Evolutionary conservation across 805 yeast genomes (phyloP), one percentile per base, ranked within the genome.

Genomic region (Citeromyces matritensis): DNA sequence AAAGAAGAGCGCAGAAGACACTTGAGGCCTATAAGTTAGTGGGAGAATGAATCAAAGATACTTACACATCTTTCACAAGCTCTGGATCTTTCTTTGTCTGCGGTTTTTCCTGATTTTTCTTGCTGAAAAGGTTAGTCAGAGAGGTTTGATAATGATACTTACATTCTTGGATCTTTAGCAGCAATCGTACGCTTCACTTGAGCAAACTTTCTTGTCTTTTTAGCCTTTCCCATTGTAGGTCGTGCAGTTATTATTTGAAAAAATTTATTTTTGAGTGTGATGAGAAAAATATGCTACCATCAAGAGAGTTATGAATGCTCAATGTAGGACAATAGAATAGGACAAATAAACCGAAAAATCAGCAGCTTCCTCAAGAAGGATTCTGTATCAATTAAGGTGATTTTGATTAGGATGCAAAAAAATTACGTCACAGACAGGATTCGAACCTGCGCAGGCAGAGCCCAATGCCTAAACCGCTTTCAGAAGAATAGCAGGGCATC

Each of bases 381-480:
- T n/a, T n/a, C n/a, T n/a, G n/a, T n/a, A n/a, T n/a, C n/a, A n/a
- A n/a, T n/a, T n/a, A n/a, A n/a, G n/a, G n/a, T n/a, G n/a, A n/a
- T n/a, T n/a, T n/a, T n/a, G n/a, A n/a, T n/a, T n/a, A n/a, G n/a
- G n/a, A n/a, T n/a, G n/a, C n/a, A 33, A 42, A 53, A 67, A 69
- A 60, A 60, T 55, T 51, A 43, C 94, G 95, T 80, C 81, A 83
- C 93, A 79, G 93, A 82, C 94, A 83, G 93, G 95, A 83, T 83
- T 83, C 95, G 95, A 83, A 83, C 95, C 93, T 83, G 94, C 94
- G 95, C 75, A 71, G 78, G 83, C 73, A 76, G 64, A 76, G 72
- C 83, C 78, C 82, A 76, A 73, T 72, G 81, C 83, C 84, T 75
- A 58, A 56, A 34, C 35, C 32, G 27, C 32, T 29, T 29, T 29